Percentiles rank a stretch among this genome's conserved stretches.
Evolutionary conservation across 352 stramenopile genomes (phyloP).

Genomic region (Globisporangium orthogonon): DNA sequence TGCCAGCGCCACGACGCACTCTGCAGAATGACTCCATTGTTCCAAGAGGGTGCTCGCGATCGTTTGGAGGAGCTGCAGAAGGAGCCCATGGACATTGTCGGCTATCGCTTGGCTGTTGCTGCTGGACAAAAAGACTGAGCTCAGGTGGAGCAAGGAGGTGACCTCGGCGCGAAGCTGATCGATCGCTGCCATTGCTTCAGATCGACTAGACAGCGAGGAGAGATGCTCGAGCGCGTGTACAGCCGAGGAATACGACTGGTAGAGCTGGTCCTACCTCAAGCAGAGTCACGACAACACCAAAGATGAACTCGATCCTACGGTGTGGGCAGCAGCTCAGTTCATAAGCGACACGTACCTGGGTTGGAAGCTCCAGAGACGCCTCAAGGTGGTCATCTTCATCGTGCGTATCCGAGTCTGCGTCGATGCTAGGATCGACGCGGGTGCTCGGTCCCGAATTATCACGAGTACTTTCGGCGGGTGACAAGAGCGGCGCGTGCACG

Average conservation of each 20-base stretch:
- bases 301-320: background rate
- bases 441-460: background rate
- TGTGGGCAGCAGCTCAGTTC: background rate
- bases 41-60: slow-evolving; percentile 20
- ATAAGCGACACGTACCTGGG: slow-evolving; percentile 17
- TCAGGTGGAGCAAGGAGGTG: slow-evolving; percentile 19
- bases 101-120: background rate
- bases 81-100: slow-evolving; percentile 13
- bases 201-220: background rate
- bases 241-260: slow-evolving; percentile 15
- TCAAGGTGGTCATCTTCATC: slow-evolving; percentile 28
- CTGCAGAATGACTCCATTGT: slow-evolving; percentile 23
- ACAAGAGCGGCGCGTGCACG: slow-evolving; percentile 26
- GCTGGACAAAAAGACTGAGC: slow-evolving; percentile 24
- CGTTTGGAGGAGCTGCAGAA: slow-evolving; percentile 19
- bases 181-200: slow-evolving; percentile 6
- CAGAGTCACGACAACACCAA: background rate
- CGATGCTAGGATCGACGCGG: background rate
- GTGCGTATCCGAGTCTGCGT: background rate
- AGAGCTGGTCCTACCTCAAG: slow-evolving; percentile 20
- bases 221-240: slow-evolving; percentile 24
- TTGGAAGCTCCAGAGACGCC: slow-evolving; percentile 43
- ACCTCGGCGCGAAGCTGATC: slow-evolving; percentile 14
- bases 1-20: slow-evolving; percentile 31
- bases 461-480: slow-evolving; percentile 9